Base-by-base conservation (phyloP, 2,329 filamentous ascomycete genomes). In the Lecanosticta acicola region DNA sequence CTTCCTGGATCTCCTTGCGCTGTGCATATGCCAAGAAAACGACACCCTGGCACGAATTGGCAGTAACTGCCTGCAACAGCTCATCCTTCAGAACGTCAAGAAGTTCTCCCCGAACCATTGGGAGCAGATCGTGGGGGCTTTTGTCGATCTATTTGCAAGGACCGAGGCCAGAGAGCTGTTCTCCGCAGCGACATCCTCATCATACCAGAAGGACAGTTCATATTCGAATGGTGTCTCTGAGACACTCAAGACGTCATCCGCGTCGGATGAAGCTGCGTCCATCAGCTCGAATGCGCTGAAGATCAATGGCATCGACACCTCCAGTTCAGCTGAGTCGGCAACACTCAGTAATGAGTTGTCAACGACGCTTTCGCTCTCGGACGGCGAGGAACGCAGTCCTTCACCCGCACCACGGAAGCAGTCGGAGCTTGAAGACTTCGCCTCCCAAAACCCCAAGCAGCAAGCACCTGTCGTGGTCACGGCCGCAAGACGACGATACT, bases 1-100 rank as follows among this genome's bases (percentile, higher is more conserved):
- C n/a, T 97, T 98, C 66, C 71, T 99, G 32, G 91, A 97, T 66
- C 79, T 99, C 16, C 73, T 99, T 9, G 90, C 88, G 3, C 78
- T 98, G 9, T 99, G 93, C 64, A 98, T 99, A 53, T 97, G 91
- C 65, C 93, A 99, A 67, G 93, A 99, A 65, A 98, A 98, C 59
- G 93, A 99, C 62, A 99, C 94, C 0, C 91, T 98, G 55, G 94
- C 93, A 2, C 81, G 94, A 18, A 99, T 99, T 59, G 93, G 93
- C 42, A 97, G 91, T 72, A 98, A 98, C 64, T 98, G 94, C 64
- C 71, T 99, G 43, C 93, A 99, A 65, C 91, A 97, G 64, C 73
- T 99, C 36, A 96, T 99, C 48, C 68, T 98, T 35, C 91, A 97
- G 64, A 98, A 98, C 57, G 93, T 99, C 8, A 82, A 80, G 50